Evolutionary conservation across 2,329 filamentous ascomycete genomes (phyloP).

Genomic region (Sclerotinia minor): DNA sequence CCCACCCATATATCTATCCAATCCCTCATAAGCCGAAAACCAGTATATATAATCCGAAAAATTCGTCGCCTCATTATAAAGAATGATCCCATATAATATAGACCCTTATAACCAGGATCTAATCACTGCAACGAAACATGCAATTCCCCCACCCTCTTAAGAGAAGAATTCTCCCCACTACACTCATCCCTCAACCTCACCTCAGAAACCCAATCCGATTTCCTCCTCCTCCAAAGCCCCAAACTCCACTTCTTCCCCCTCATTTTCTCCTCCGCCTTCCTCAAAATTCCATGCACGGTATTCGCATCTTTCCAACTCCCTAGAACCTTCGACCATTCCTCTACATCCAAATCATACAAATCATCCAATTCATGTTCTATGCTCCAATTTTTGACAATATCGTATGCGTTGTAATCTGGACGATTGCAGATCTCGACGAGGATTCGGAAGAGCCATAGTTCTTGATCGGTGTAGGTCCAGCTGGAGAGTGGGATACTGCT

Average conservation of each 20-base stretch:
- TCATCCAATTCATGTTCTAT: neutral
- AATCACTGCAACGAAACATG: neutral
- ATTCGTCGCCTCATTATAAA: too few species aligned
- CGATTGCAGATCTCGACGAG: constrained; percentile 6
- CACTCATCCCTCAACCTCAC: neutral
- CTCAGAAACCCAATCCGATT: too few species aligned
- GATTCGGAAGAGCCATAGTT: neutral
- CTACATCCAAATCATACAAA: neutral
- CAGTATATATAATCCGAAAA: too few species aligned
- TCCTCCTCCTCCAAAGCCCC: too few species aligned
- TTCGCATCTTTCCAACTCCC: neutral
- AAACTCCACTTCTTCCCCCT: neutral
- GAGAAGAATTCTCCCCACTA: neutral
- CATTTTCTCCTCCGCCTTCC: neutral
- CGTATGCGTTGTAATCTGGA: constrained; percentile 11
- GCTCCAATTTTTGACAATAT: neutral
- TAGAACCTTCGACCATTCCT: neutral
- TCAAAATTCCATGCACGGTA: neutral
- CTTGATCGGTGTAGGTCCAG: neutral
- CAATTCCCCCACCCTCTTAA: neutral
- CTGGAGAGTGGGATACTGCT: neutral
- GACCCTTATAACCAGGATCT: too few species aligned
- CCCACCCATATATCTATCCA: too few species aligned
- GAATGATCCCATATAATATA: too few species aligned
- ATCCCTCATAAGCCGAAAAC: too few species aligned